Conservation (phyloP, 192 early-diverging fungal genomes). For the Rhizoclosmatium globosum region DNA sequence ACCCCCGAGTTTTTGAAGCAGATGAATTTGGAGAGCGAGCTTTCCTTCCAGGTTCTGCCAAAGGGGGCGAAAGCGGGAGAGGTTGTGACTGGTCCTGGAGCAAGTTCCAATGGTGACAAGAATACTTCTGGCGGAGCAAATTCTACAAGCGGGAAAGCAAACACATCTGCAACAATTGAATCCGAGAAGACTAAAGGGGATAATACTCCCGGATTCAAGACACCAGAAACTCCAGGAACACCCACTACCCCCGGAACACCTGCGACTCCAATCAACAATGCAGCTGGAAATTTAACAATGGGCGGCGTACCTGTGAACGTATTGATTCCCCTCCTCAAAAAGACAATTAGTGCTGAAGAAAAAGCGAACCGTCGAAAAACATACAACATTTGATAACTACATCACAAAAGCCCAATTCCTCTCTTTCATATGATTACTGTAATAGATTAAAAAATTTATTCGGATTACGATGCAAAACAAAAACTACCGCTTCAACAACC, state of each 20-base stretch:
- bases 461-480: too few relatives aligned
- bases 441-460: too few relatives aligned
- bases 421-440: too few relatives aligned
- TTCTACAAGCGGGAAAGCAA: too few relatives aligned
- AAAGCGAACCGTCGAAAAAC: conserved; percentile 19
- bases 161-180: background rate
- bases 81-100: background rate
- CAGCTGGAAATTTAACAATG: conserved; percentile 43
- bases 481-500: too few relatives aligned
- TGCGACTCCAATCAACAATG: conserved; percentile 27
- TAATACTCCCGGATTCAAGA: background rate
- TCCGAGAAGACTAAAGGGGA: background rate
- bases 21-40: conserved; percentile 41
- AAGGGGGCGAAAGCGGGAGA: background rate
- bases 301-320: conserved; percentile 54
- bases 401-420: too few relatives aligned
- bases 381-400: conserved; percentile 5
- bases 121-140: background rate
- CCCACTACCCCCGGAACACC: conserved; percentile 26
- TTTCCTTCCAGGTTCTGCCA: conserved; percentile 1
- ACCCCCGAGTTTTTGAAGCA: conserved; percentile 59
- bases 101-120: background rate
- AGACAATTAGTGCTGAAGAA: conserved; percentile 36
- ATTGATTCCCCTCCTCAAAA: conserved; percentile 52
- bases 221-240: conserved; percentile 1